Conservation (phyloP, 768 basidiomycete genomes). For the Gyrodon lividus region DNA sequence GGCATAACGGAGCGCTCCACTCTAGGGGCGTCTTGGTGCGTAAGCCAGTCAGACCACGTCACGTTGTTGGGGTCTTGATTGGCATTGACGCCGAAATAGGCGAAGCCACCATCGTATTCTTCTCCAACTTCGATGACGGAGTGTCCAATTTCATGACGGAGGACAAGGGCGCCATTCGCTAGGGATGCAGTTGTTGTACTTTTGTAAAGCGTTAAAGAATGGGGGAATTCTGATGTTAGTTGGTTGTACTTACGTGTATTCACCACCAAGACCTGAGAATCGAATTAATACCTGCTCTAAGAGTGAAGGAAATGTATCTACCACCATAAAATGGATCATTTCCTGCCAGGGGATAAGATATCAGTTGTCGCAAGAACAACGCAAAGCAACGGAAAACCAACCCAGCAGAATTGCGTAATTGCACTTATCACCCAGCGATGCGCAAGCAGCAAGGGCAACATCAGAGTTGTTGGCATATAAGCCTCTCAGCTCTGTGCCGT, state of each 20-base stretch:
- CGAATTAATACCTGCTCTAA: background rate
- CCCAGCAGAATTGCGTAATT: constrained; percentile 77
- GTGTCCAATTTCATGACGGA: constrained; percentile 80
- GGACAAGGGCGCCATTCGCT: constrained; percentile 70
- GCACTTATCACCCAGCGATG: constrained; percentile 59
- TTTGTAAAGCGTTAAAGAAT: background rate
- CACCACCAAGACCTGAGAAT: constrained; percentile 64
- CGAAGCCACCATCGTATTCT: constrained; percentile 79
- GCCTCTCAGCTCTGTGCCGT: constrained; percentile 73
- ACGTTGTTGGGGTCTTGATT: constrained; percentile 43
- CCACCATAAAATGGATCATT: constrained; percentile 82
- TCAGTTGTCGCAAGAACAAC: constrained; percentile 4
- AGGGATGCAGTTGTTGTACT: constrained; percentile 76
- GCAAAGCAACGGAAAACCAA: constrained; percentile 27
- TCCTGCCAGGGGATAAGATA: constrained; percentile 36
- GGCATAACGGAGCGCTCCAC: constrained; percentile 74
- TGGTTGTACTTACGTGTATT: constrained; percentile 61
- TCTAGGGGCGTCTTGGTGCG: constrained; percentile 35
- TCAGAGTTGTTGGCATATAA: constrained; percentile 70
- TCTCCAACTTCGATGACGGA: constrained; percentile 78
- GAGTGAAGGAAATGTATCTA: constrained; percentile 27
- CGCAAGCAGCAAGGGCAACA: constrained; percentile 67
- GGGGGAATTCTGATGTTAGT: constrained; percentile 1
- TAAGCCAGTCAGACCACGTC: constrained; percentile 75
- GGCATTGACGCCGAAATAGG: constrained; percentile 71